Conservation (phyloP, 2,329 filamentous ascomycete species). For the Aspergillus brasiliensis region DNA sequence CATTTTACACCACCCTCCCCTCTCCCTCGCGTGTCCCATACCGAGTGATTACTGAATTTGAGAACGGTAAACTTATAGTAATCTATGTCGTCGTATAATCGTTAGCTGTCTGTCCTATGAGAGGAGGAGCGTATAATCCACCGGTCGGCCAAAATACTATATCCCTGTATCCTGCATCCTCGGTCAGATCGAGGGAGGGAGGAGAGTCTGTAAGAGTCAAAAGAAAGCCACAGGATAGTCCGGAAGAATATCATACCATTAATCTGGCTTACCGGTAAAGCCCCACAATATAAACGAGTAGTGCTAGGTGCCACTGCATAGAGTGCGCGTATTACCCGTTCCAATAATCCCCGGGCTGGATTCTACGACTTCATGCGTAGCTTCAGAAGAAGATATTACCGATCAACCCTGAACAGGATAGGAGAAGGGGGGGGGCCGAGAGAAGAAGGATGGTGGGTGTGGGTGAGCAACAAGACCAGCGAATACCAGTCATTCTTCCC, state of each 20-base stretch:
- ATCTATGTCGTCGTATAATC: not conserved
- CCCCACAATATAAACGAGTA: not conserved
- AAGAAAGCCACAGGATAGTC: not conserved
- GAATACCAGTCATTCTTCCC: not conserved
- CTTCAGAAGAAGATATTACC: not conserved
- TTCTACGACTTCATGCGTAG: not conserved
- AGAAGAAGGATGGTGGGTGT: too few relatives aligned
- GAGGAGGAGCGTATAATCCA: not conserved
- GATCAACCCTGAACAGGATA: not conserved
- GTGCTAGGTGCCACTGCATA: not conserved
- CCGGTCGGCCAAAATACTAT: not conserved
- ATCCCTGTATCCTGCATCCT: not conserved
- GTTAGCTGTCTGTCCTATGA: not conserved
- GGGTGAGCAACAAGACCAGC: not conserved
- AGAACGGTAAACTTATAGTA: not conserved
- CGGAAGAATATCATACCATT: not conserved
- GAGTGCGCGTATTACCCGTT: not conserved
- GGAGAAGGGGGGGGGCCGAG: not conserved
- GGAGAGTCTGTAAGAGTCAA: not conserved
- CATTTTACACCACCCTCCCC: too few relatives aligned
- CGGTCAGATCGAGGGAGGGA: not conserved
- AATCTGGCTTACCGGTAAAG: not conserved
- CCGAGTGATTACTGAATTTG: not conserved
- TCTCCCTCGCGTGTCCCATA: not conserved
- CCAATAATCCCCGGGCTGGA: not conserved